Evolutionary conservation across 1,284 basidiomycete species (phyloP).

Genomic region (Cryptococcus amylolentus): DNA sequence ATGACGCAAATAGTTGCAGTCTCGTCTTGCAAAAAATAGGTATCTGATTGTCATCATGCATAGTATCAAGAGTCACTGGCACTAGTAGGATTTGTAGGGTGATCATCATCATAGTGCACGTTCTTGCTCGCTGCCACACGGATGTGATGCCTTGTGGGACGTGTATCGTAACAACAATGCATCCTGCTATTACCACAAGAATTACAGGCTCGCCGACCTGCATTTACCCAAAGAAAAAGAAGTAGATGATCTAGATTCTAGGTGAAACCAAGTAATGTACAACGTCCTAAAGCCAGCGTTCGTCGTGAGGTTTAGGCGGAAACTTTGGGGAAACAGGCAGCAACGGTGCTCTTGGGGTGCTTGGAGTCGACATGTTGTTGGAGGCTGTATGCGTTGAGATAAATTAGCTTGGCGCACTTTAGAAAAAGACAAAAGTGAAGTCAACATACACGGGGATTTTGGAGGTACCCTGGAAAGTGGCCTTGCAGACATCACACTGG

Average conservation of each 20-base stretch:
- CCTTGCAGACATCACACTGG: slow-evolving; percentile 52
- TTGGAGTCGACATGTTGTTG: slow-evolving; percentile 37
- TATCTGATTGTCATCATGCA: slow-evolving; percentile 3
- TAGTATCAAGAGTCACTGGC: background rate
- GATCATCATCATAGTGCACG: too few species aligned
- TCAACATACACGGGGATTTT: slow-evolving; percentile 47
- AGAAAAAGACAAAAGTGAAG: background rate
- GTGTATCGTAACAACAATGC: background rate
- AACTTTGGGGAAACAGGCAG: slow-evolving; percentile 40
- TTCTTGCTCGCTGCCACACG: too few species aligned
- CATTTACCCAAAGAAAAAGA: background rate
- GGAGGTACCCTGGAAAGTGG: slow-evolving; percentile 53
- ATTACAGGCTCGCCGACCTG: background rate
- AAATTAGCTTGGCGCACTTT: background rate
- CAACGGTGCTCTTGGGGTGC: slow-evolving; percentile 34
- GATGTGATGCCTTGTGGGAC: too few species aligned
- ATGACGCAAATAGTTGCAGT: background rate
- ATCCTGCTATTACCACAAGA: background rate
- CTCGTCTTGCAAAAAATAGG: slow-evolving; percentile 1
- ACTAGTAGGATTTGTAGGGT: too few species aligned
- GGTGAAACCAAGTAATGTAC: too few species aligned
- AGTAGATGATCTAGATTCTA: background rate
- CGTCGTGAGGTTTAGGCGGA: background rate
- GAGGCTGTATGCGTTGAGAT: slow-evolving; percentile 22
- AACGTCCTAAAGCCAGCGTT: too few species aligned